Evolutionary conservation across 129 eudicot genomes (phyloP).

Genomic region (Heracleum sosnowskyi): DNA sequence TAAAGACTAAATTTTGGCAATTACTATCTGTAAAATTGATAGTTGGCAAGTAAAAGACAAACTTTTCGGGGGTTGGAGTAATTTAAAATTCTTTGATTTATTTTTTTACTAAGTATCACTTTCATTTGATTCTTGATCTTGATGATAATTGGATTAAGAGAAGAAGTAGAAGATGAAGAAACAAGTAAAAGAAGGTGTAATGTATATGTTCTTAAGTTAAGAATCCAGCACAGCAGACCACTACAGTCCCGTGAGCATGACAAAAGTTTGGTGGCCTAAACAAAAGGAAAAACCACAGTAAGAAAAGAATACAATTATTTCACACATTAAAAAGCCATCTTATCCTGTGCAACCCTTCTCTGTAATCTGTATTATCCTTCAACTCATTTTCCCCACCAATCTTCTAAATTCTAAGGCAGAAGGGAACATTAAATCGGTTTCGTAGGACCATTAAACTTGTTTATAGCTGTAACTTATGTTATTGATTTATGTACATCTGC

Average conservation of each 20-base stretch:
- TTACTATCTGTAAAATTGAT: neutral
- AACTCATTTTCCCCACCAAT: constrained; percentile 15
- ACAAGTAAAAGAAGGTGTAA: constrained; percentile 11
- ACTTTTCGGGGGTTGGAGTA: neutral
- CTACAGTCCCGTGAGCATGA: constrained; percentile 85
- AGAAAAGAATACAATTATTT: neutral
- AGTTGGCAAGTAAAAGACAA: neutral
- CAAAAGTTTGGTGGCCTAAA: constrained; percentile 50
- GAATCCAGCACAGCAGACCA: constrained; percentile 48
- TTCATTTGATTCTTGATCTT: constrained; percentile 10
- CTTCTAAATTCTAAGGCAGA: constrained; percentile 10
- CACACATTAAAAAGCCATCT: constrained; percentile 19
- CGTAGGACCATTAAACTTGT: neutral
- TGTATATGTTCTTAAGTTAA: constrained; percentile 11
- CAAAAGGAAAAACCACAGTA: constrained; percentile 10
- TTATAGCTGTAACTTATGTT: neutral
- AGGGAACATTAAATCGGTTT: neutral
- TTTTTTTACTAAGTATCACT: constrained; percentile 11
- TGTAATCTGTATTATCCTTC: constrained; percentile 22
- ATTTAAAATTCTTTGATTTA: constrained; percentile 2
- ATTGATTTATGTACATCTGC: neutral
- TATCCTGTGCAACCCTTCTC: constrained; percentile 42
- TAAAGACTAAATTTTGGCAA: neutral
- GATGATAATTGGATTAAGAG: constrained; percentile 14
- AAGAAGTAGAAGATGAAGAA: constrained; percentile 27